phyloP scores from a whole-genome alignment of 345 rosid genomes.

The Eucalyptus lansdowneana region DNA sequence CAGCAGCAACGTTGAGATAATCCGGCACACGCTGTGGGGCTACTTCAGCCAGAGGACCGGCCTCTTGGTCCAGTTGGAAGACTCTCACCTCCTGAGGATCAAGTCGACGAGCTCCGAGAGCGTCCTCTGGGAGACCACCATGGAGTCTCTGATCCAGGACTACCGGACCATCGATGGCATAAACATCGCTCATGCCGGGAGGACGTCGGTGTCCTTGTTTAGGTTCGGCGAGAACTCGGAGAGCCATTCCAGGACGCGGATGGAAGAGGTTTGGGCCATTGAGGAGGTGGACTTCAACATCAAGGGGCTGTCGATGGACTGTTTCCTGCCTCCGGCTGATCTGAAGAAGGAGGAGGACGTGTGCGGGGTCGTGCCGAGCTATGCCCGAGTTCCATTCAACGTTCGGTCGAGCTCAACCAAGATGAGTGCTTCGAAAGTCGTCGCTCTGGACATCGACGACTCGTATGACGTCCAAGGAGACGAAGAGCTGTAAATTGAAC shows the following conservation, averaged over 20 bases:
- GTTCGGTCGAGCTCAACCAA: conserved; percentile 29
- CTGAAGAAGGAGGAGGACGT: conserved; percentile 61
- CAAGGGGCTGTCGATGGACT: conserved; percentile 75
- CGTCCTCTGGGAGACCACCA: conserved; percentile 86
- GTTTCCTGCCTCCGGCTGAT: conserved; percentile 88
- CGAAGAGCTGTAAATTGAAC: not conserved
- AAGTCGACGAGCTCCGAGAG: conserved; percentile 33
- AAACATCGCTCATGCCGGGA: conserved; percentile 69
- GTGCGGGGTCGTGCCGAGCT: conserved; percentile 4
- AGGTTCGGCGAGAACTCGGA: conserved; percentile 56
- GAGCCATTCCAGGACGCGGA: conserved; percentile 61
- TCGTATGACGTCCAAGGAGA: conserved; percentile 11
- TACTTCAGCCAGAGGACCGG: conserved; percentile 93
- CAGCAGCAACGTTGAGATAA: conserved; percentile 57
- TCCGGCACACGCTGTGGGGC: conserved; percentile 82
- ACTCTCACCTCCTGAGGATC: conserved; percentile 69
- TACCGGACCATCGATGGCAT: conserved; percentile 71
- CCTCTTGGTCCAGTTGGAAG: conserved; percentile 60
- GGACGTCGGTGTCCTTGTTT: conserved; percentile 52
- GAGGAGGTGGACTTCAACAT: conserved; percentile 94
- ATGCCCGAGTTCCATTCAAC: conserved; percentile 19
- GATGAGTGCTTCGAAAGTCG: conserved; percentile 48
- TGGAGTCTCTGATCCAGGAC: conserved; percentile 72
- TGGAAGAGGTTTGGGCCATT: conserved; percentile 88
- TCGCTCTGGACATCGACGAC: conserved; percentile 45